A percentile compares a stretch with the other conserved stretches of the same genome.
Evolutionary conservation across 176 grass and related monocot genomes (phyloP).

Genomic region (Stipa capillata): DNA sequence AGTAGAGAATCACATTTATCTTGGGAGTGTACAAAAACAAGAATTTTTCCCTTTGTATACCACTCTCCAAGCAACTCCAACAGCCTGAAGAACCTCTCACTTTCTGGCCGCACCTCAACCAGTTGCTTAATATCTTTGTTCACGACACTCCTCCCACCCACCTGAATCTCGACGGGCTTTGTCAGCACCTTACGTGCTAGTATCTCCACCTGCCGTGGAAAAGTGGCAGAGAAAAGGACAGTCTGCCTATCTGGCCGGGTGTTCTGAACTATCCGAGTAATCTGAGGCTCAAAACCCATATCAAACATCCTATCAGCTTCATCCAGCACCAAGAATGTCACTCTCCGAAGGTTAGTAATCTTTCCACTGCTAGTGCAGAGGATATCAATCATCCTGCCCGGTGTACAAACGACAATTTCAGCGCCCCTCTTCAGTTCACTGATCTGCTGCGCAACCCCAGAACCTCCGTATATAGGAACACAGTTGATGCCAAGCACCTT

Average conservation of each 20-base stretch:
- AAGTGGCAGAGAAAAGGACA: constrained; percentile 93
- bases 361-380: constrained; percentile 89
- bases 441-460: constrained; percentile 94
- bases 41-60: constrained; percentile 90
- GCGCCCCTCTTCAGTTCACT: constrained; percentile 90
- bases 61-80: constrained; percentile 93
- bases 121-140: constrained; percentile 92
- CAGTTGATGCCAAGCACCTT: constrained; percentile 87
- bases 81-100: constrained; percentile 67
- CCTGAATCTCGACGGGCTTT: constrained; percentile 84
- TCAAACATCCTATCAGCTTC: constrained; percentile 99
- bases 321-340: constrained; percentile 94
- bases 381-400: constrained; percentile 95
- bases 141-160: constrained; percentile 91
- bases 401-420: constrained; percentile 95
- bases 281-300: constrained; percentile 98
- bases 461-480: constrained; percentile 89
- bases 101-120: constrained; percentile 79
- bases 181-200: constrained; percentile 79
- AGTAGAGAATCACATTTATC: constrained; percentile 96
- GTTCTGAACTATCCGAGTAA: constrained; percentile 85
- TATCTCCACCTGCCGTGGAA: constrained; percentile 91
- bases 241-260: constrained; percentile 82
- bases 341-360: constrained; percentile 88
- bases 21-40: constrained; percentile 96